A percentile compares a stretch with the other conserved stretches of the same genome.
Evolutionary conservation across 345 rosid genomes (phyloP).

Genomic region (Geranium brycei): DNA sequence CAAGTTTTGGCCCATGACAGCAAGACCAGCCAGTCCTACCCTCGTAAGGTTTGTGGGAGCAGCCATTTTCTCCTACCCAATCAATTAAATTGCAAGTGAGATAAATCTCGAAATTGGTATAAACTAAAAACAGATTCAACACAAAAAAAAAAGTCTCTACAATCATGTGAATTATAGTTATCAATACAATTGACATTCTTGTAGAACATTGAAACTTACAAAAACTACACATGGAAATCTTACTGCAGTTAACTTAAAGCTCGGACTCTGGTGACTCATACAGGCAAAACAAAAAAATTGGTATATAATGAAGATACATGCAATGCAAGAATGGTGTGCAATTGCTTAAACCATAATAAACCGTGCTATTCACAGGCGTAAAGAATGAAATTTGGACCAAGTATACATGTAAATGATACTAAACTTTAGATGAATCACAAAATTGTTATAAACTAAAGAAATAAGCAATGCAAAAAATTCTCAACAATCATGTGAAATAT

Average conservation of each 20-base stretch:
- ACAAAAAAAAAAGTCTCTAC: not conserved
- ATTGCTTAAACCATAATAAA: no score
- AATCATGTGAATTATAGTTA: not conserved
- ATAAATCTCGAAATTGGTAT: slow-evolving; percentile 1
- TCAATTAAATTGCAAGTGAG: slow-evolving; percentile 9
- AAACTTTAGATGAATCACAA: slow-evolving; percentile 3
- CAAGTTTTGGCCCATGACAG: slow-evolving; percentile 96
- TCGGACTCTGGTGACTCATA: not conserved
- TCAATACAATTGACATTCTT: not conserved
- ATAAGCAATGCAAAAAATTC: not conserved
- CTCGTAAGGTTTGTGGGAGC: slow-evolving; percentile 40
- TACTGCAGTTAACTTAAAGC: not conserved
- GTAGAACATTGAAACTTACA: not conserved
- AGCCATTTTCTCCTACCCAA: slow-evolving; percentile 44
- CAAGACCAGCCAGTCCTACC: slow-evolving; percentile 89
- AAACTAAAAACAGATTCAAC: not conserved
- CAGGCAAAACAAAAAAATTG: not conserved
- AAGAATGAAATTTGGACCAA: no score
- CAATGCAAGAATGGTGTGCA: not conserved
- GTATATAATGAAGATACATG: not conserved
- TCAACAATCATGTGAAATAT: not conserved
- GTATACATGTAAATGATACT: no score
- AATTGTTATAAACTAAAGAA: not conserved
- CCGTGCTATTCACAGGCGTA: not conserved
- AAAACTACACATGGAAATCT: not conserved